phyloP scores from a whole-genome alignment of 306 rosid genomes.

The Cicer judaicum region DNA sequence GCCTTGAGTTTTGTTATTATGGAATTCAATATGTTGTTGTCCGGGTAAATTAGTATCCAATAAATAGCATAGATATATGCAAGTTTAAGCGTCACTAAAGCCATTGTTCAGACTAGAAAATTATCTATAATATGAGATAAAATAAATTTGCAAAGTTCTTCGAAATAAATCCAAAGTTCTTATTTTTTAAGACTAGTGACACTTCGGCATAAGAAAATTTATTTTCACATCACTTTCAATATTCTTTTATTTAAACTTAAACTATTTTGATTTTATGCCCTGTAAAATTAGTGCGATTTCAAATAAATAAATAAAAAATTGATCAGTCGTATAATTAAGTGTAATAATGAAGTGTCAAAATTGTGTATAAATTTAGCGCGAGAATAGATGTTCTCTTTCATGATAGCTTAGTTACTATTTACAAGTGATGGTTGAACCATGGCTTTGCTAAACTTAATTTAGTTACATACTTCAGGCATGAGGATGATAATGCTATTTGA shows the following conservation, averaged over 20 bases:
- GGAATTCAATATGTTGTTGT: constrained; percentile 32
- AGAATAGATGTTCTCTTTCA: no score
- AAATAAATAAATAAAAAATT: background rate
- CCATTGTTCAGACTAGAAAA: constrained; percentile 14
- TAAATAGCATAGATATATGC: constrained; percentile 22
- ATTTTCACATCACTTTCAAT: background rate
- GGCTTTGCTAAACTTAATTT: no score
- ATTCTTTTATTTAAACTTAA: background rate
- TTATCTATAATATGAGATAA: background rate
- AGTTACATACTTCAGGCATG: no score
- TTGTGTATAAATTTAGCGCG: no score
- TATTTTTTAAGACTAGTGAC: background rate
- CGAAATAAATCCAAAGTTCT: no score
- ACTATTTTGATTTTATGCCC: background rate
- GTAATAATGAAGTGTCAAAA: no score
- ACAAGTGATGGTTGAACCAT: no score
- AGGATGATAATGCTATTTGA: no score
- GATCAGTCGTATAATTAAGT: background rate
- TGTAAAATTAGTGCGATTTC: background rate
- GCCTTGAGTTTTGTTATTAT: constrained; percentile 28
- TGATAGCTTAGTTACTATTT: no score
- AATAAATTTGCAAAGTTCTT: background rate
- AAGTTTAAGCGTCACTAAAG: background rate
- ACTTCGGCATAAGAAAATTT: background rate
- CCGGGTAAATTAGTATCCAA: constrained; percentile 22